Evolutionary conservation across 1,284 basidiomycete genomes (phyloP).

Genomic region (Fomitopsis schrenkii): DNA sequence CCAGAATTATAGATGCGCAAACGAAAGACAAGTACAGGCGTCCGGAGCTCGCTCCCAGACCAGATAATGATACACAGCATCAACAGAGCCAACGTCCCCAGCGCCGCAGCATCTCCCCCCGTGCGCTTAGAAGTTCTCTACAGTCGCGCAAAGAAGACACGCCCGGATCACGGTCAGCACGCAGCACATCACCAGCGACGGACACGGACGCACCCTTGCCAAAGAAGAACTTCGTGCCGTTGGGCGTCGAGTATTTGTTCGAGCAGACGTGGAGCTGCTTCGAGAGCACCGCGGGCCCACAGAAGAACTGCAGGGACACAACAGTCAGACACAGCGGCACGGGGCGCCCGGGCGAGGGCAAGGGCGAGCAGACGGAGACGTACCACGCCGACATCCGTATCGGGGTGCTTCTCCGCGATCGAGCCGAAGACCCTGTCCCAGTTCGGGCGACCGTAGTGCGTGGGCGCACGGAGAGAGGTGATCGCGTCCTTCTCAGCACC

Average conservation of each 20-base stretch:
- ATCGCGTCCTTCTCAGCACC: conserved; percentile 87
- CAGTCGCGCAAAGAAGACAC: not conserved
- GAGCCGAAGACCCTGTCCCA: conserved; percentile 83
- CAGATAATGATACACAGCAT: not conserved
- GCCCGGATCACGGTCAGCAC: not conserved
- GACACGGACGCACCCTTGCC: conserved; percentile 58
- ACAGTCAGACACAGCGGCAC: not conserved
- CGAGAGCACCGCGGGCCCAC: conserved; percentile 71
- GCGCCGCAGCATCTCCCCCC: not conserved
- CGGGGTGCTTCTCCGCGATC: conserved; percentile 74
- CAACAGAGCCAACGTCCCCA: not conserved
- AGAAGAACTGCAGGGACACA: conserved; percentile 59
- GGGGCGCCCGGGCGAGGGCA: not conserved
- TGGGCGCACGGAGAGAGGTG: conserved; percentile 80
- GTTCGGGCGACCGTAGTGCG: conserved; percentile 92
- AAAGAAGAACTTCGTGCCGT: conserved; percentile 83
- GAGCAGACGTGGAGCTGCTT: conserved; percentile 69
- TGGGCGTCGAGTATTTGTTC: conserved; percentile 82
- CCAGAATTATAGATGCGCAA: conserved; percentile 4
- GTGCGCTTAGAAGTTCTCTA: conserved; percentile 31
- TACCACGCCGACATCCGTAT: conserved; percentile 83
- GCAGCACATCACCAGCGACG: not conserved
- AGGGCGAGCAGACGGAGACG: conserved; percentile 18
- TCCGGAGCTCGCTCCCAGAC: conserved; percentile 5
- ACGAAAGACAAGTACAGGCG: conserved; percentile 2